Base-by-base conservation (phyloP, 352 stramenopile species). In the Phytophthora fragariae region DNA sequence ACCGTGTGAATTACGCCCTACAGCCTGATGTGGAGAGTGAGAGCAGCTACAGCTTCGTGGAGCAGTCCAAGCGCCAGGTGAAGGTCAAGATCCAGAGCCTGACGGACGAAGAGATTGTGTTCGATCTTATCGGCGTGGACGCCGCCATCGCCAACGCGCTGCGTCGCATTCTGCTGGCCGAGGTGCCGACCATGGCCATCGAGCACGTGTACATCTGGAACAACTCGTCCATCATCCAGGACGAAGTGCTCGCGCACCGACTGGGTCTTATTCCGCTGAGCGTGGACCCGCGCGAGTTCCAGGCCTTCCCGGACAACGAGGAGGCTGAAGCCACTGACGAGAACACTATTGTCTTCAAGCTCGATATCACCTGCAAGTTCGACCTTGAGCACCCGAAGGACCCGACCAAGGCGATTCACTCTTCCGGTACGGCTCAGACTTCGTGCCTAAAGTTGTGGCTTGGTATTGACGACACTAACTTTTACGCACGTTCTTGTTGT, bases 291-390 rank as follows among this genome's bases (percentile, higher is more conserved):
- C 86, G 89, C 52, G 89, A 96, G 73, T 96, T 96, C 72, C 88
- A 96, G 75, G 78, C 86, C 12, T 96, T 96, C 64, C 84, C 89
- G 27, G 89, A 96, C 65, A 84, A 96, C 55, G 91, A 97, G 39
- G 91, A 97, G 64, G 91, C 89, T 3, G 93, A 98, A 56, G 82
- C 91, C 19, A 98, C 93, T 0, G 97, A 99, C 82, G 90, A 97
- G 60, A 99, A 99, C 84, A 99, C 97, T 3, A 89, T 99, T 67
- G 97, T 99, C 14, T 99, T 99, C 74, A 96, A 97, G 82, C 83
- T 99, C 24, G 90, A 98, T 53, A 92, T 99, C 8, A 97, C 85
- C 3, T 98, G 96, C 79, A 90, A 81, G 57, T 84, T 76, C 39
- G 85, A 94, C 68, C 84, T 86, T 1, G 82, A 83, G 21, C 75